These are phyloP conservation scores for Stromatinia cepivora DNA, from an alignment of 2,329 filamentous ascomycete genomes.

Conservation along the genomic window DNA sequence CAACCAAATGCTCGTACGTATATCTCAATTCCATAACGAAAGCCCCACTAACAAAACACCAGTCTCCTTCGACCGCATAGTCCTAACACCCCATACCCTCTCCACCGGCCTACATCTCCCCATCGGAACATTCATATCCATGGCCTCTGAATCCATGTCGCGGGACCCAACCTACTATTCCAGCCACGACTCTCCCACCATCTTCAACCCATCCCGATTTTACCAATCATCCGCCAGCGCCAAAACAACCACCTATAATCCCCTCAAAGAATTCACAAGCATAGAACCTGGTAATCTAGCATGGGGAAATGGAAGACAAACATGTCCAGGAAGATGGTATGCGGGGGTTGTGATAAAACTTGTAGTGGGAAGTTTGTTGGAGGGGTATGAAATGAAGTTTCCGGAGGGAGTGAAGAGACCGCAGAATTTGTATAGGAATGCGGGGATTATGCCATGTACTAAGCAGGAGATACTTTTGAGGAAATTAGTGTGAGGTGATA, in stretches of 20 bases:
- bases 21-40: neutral
- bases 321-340: constrained; percentile 19
- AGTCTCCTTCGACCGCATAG: constrained; percentile 21
- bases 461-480: constrained; percentile 9
- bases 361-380: constrained; percentile 33
- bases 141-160: constrained; percentile 22
- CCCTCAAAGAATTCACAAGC: neutral
- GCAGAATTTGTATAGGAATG: neutral
- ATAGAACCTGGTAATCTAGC: constrained; percentile 26
- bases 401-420: neutral
- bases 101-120: constrained; percentile 41
- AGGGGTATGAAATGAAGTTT: constrained; percentile 38
- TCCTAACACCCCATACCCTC: constrained; percentile 34
- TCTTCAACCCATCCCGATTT: constrained; percentile 36
- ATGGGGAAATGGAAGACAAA: constrained; percentile 15
- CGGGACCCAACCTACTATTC: constrained; percentile 7
- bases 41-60: neutral
- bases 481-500: neutral
- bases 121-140: constrained; percentile 34
- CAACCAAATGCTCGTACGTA: constrained; percentile 5
- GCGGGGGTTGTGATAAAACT: constrained; percentile 7
- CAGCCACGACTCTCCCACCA: neutral
- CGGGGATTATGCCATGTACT: neutral
- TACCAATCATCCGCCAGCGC: constrained; percentile 23
- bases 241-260: neutral